Base-by-base conservation (phyloP, 345 rosid species). In the Bruguiera sexangula region DNA sequence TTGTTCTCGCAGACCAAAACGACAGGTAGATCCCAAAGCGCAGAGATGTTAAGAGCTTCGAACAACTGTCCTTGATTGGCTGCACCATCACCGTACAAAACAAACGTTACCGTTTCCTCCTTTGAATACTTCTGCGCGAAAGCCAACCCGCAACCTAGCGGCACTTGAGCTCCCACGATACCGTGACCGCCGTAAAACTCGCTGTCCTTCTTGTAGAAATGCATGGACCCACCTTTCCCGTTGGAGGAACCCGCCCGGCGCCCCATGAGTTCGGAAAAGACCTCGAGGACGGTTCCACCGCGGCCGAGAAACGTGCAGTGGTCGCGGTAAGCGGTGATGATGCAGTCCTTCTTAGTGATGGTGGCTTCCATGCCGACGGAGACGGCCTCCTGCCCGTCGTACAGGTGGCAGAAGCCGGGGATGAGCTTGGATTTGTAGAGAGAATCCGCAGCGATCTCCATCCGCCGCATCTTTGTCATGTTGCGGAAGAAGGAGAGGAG, bases 151-250 rank as follows among this genome's bases (percentile, higher is more conserved):
- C 90, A 82, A 0, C 99, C 99, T 61, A 95, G 60, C 0, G 97
- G 99, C 75, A 95, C 75, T 78, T 95, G 99, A 60, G 99, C 99
- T 21, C 99, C 97, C 6, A 95, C 99, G 60, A 95, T 95, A 29
- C 99, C 99, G 66, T 95, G 99, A 0, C 99, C 97, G n/a, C 99
- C 99, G 16, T 86, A 95, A 55, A 95, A 95, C 30, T 84, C 81
- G 0, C 89, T 73, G 0, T 90, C 93, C 84, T 95, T 95, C 89
- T 86, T 88, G 64, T 95, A 95, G 59, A 95, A 90, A 78, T 95
- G 99, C 99, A 95, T 95, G 9, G 97, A 92, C 13, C 99, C 99
- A 37, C 99, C 99, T 75, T 88, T 92, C 8, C 99, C 99, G 50
- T 37, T 82, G 70, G 99, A 95, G 70, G 96, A 86, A 6, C 99